Evolutionary conservation across 306 rosid genomes (phyloP).

Genomic region (Quercus wislizeni): DNA sequence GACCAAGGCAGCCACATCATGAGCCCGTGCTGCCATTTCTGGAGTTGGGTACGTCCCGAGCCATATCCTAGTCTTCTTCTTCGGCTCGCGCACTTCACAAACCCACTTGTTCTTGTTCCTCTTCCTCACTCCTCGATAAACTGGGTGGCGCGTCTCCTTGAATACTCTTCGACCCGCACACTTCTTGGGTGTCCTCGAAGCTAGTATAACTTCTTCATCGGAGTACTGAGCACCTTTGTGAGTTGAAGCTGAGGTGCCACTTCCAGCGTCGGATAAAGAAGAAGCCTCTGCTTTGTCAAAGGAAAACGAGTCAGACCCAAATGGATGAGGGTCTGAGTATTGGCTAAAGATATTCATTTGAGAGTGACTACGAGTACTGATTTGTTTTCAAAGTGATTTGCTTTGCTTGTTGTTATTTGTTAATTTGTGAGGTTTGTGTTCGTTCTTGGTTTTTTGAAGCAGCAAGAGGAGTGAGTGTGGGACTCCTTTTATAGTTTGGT

Average conservation of each 20-base stretch:
- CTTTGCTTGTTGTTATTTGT: too few relatives aligned
- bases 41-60: conserved; percentile 77
- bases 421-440: background rate
- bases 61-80: conserved; percentile 63
- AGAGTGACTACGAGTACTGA: background rate
- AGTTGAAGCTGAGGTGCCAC: too few relatives aligned
- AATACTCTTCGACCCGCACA: conserved; percentile 61
- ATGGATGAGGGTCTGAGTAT: conserved; percentile 8
- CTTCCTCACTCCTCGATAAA: conserved; percentile 66
- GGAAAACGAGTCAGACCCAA: background rate
- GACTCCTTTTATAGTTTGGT: background rate
- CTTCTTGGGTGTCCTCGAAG: conserved; percentile 62
- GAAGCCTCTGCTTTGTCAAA: conserved; percentile 10
- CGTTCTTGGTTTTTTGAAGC: too few relatives aligned
- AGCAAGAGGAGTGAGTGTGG: background rate
- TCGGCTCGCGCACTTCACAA: conserved; percentile 75
- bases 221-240: background rate
- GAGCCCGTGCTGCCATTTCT: conserved; percentile 90
- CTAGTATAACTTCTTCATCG: conserved; percentile 52
- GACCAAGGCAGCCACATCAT: conserved; percentile 73
- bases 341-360: conserved; percentile 19
- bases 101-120: conserved; percentile 87
- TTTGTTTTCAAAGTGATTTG: background rate
- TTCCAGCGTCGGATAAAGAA: conserved; percentile 16
- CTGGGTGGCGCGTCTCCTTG: conserved; percentile 83